Percentiles rank a stretch among this genome's conserved stretches.
phyloP scores from a whole-genome alignment of 2,329 filamentous ascomycete species.

The Fusarium papillatum region DNA sequence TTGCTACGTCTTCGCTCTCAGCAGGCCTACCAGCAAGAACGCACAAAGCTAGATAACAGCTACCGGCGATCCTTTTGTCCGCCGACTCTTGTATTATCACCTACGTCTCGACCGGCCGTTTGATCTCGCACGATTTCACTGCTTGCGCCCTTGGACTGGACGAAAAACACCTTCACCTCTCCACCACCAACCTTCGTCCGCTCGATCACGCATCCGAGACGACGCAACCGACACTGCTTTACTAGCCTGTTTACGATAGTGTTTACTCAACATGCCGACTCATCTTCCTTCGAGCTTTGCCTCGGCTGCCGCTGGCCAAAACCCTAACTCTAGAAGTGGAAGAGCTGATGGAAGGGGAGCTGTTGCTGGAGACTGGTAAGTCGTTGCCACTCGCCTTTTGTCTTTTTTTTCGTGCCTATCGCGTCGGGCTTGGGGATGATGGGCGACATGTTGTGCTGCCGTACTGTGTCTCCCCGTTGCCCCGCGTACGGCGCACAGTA shows the following conservation, averaged over 20 bases:
- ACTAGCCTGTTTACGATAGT: conserved; percentile 27
- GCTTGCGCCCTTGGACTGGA: conserved; percentile 35
- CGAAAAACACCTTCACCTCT: conserved; percentile 38
- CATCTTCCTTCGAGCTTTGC: conserved; percentile 88
- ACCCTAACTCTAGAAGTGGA: conserved; percentile 69
- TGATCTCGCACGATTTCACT: conserved; percentile 33
- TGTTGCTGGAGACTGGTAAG: conserved; percentile 81
- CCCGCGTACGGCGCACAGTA: conserved; percentile 26
- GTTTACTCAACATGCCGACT: conserved; percentile 70
- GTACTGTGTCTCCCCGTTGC: conserved; percentile 30
- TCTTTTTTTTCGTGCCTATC: conserved; percentile 5
- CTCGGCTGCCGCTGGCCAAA: conserved; percentile 85
- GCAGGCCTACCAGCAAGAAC: conserved; percentile 30
- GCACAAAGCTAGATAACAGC: conserved; percentile 28
- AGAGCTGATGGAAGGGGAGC: conserved; percentile 69
- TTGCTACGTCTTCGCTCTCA: conserved; percentile 28
- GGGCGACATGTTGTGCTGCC: conserved; percentile 35
- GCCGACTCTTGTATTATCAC: conserved; percentile 28
- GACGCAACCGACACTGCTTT: conserved; percentile 19
- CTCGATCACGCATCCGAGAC: conserved; percentile 35
- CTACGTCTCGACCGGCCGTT: conserved; percentile 24
- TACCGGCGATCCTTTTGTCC: conserved; percentile 21
- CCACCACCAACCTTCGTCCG: conserved; percentile 23
- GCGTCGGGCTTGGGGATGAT: conserved; percentile 21
- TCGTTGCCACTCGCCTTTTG: conserved; percentile 42